Base-by-base conservation (phyloP, 129 eudicot genomes). In the Tagetes patula region DNA sequence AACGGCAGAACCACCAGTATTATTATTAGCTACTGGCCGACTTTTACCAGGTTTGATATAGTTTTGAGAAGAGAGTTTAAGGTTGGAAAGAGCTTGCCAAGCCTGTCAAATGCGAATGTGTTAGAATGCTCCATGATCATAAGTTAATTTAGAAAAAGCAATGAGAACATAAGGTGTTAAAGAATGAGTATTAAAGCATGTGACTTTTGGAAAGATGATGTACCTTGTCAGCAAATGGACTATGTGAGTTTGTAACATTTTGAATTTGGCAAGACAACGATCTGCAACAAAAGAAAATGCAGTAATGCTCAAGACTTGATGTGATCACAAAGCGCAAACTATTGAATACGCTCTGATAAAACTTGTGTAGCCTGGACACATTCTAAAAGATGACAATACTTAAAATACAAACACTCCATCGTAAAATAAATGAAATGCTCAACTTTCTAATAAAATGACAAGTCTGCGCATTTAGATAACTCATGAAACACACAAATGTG, bases 161-260 rank as follows among this genome's bases (percentile, higher is more conserved):
- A 42, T 41, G 27, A n/a, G 5, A 63, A 32, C 67, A 65, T 2
- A 43, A 66, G 3, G 59, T 48, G 65, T 49, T 60, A 40, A 40
- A 70, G 47, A 67, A 67, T 30, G 39, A 60, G 49, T 9, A 13
- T n/a, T 4, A 32, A 34, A 20, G 47, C 69, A 68, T 55, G 69
- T 58, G 8, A 67, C 27, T 8, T 67, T 3, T 52, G n/a, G 13
- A 43, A 78, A 70, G 38, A 50, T 73, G 37, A 31, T 11, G 75
- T 85, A 94, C 99, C 99, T 91, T 91, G 71, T 95, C 99, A 72
- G 87, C 82, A 72, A 78, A 81, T 48, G 82, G 70, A 64, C 74
- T 84, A 41, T 72, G 80, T 74, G 79, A 68, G 43, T 84, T 81
- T 30, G 60, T 40, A 66, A 75, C 80, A 75, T 80, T 83, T 79